These are phyloP conservation scores for Phytophthora palmivora DNA, from an alignment of 352 stramenopile species.

Conservation along the genomic window DNA sequence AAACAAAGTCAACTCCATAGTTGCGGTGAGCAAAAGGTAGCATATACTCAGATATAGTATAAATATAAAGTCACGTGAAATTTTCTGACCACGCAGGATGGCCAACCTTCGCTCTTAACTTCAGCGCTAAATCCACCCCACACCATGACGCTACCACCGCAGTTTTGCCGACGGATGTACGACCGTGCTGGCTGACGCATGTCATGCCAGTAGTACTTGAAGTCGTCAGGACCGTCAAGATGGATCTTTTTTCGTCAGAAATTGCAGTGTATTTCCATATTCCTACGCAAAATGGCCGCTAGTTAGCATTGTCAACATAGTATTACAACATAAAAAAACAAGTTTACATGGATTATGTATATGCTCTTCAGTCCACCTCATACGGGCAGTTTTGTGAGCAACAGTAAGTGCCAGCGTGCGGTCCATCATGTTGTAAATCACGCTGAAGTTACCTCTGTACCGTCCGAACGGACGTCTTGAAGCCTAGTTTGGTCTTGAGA, in stretches of 20 bases:
- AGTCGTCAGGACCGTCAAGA: constrained; percentile 1
- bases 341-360: constrained; percentile 2
- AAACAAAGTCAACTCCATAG: constrained; percentile 1
- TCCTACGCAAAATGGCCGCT: constrained; percentile 1
- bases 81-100: too few species aligned
- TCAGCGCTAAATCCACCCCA: neutral
- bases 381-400: constrained; percentile 4
- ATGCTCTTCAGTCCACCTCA: constrained; percentile 5
- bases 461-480: constrained; percentile 6
- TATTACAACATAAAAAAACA: too few species aligned
- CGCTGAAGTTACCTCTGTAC: neutral
- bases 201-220: constrained; percentile 9
- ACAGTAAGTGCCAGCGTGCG: constrained; percentile 6
- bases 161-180: neutral
- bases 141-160: neutral
- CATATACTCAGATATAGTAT: constrained; percentile 5
- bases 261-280: constrained; percentile 10
- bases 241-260: constrained; percentile 10
- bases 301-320: neutral
- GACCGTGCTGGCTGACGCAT: neutral
- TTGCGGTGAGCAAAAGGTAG: neutral
- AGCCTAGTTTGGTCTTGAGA: neutral
- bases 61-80: too few species aligned
- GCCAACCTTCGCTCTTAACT: too few species aligned
- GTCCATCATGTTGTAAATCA: constrained; percentile 16